Evolutionary conservation across 495 filamentous ascomycete genomes (phyloP), one percentile per base, ranked within the genome.

Genomic region (Neurospora sp.): DNA sequence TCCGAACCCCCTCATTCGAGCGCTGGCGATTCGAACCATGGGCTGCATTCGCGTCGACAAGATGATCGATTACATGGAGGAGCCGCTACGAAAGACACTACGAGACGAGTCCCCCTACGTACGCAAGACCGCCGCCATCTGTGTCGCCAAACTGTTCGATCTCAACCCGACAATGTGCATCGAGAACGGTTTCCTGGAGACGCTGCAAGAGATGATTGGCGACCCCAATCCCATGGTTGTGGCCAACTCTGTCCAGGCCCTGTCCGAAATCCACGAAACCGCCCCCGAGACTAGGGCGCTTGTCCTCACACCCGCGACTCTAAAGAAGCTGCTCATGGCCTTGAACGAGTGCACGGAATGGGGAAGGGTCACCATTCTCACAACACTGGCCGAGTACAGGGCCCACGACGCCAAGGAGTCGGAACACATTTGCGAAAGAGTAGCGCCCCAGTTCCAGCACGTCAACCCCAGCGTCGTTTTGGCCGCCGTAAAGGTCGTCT

Each of bases 61-160:
- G 83, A 99, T 99, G 91, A 93, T 98, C 74, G 96, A 99, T 79
- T 99, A 99, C 81, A 98, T 98, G 96, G 96, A 99, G 82, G 96
- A 98, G 80, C 96, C 96, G 31, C 85, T 99, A 70, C 89, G 96
- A 75, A 99, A 99, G 83, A 99, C 96, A 20, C 86, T 99, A 75
- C 91, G 92, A 78, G 96, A 99, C 82, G 96, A 99, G 83, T 98
- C 94, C 69, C 96, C 96, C 0, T 99, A 99, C 83, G 96, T 99
- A 59, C 92, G 96, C 78, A 99, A 99, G 84, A 99, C 96, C 1
- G 96, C 96, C 66, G 96, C 94, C 8, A 95, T 99, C 74, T 98
- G 96, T 79, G 96, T 99, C 31, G 96, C 96, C 40, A 99, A 99
- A 84, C 89, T 99, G 16, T 99, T 97, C 83, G 96, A 98, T 75